Conservation (phyloP, 1,284 basidiomycete genomes). For the Sanghuangporus baumii region DNA sequence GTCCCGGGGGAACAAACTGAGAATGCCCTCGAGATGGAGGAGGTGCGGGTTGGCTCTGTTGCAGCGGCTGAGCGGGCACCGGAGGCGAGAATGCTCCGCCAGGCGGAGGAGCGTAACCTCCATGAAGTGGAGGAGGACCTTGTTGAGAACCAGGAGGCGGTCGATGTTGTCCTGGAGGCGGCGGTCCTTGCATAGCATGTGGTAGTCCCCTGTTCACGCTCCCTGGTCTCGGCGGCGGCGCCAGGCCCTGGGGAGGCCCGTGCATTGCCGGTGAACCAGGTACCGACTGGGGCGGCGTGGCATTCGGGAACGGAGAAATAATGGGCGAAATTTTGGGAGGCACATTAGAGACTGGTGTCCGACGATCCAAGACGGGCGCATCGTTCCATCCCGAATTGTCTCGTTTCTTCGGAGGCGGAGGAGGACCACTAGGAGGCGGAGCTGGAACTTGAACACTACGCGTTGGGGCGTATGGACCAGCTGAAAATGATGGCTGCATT, state of each 20-base stretch:
- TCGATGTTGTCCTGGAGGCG: slow-evolving; percentile 41
- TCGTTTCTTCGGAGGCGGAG: slow-evolving; percentile 45
- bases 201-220: slow-evolving; percentile 16
- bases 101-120: slow-evolving; percentile 25
- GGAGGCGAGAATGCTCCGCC: slow-evolving; percentile 36
- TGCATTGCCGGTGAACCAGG: slow-evolving; percentile 27
- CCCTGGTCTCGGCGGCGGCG: slow-evolving; percentile 28
- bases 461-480: slow-evolving; percentile 21
- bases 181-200: slow-evolving; percentile 20
- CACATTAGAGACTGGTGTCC: slow-evolving; percentile 46
- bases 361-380: slow-evolving; percentile 54
- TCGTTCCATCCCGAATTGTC: slow-evolving; percentile 93
- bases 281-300: slow-evolving; percentile 36
- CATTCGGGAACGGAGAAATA: slow-evolving; percentile 86
- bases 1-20: slow-evolving; percentile 13
- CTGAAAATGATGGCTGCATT: slow-evolving; percentile 18
- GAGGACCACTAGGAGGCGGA: slow-evolving; percentile 26
- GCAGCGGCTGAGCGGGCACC: slow-evolving; percentile 25
- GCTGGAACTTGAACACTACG: slow-evolving; percentile 23
- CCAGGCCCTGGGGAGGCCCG: slow-evolving; percentile 26
- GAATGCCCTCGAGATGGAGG: slow-evolving; percentile 26
- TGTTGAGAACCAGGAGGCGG: slow-evolving; percentile 29
- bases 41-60: slow-evolving; percentile 27
- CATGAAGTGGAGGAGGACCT: slow-evolving; percentile 5
- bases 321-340: slow-evolving; percentile 64